Conservation (phyloP, 495 filamentous ascomycete species). For the Podospora sp. region DNA sequence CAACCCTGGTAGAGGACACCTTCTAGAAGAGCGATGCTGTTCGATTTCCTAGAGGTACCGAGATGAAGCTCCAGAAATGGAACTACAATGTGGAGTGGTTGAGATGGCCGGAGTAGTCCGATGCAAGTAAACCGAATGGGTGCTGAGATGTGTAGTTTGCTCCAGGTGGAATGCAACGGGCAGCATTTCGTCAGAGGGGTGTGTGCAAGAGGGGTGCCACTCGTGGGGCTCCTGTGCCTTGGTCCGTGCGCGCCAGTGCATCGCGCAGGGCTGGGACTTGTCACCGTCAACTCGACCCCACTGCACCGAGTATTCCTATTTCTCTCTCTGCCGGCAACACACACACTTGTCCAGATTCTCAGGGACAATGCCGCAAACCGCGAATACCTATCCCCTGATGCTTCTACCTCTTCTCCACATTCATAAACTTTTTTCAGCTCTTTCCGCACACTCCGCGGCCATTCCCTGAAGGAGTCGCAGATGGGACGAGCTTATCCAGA, state of each 20-base stretch:
- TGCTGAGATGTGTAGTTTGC: not conserved
- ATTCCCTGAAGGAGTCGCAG: not conserved
- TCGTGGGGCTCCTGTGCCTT: constrained; percentile 18
- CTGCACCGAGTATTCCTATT: constrained; percentile 35
- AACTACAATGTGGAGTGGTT: not conserved
- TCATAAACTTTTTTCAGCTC: not conserved
- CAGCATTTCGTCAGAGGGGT: constrained; percentile 29
- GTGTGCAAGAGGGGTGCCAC: not conserved
- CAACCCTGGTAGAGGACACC: not conserved
- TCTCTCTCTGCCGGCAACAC: constrained; percentile 9
- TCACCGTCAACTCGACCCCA: constrained; percentile 28
- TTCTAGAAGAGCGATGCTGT: not conserved
- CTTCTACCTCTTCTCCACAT: not conserved
- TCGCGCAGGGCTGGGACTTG: constrained; percentile 22
- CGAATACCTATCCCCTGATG: not conserved
- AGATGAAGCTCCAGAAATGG: not conserved
- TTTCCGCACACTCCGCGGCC: not conserved
- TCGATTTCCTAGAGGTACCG: not conserved
- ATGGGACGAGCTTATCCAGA: not conserved
- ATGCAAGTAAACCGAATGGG: not conserved
- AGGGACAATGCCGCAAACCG: not conserved
- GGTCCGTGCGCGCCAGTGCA: constrained; percentile 20
- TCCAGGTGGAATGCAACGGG: not conserved
- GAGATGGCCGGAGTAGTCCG: not conserved
- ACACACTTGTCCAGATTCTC: not conserved